Percentiles rank a stretch among this genome's conserved stretches.
Evolutionary conservation across 2,329 filamentous ascomycete genomes (phyloP).

Genomic region (Cladosporium austrohemisphaericum): DNA sequence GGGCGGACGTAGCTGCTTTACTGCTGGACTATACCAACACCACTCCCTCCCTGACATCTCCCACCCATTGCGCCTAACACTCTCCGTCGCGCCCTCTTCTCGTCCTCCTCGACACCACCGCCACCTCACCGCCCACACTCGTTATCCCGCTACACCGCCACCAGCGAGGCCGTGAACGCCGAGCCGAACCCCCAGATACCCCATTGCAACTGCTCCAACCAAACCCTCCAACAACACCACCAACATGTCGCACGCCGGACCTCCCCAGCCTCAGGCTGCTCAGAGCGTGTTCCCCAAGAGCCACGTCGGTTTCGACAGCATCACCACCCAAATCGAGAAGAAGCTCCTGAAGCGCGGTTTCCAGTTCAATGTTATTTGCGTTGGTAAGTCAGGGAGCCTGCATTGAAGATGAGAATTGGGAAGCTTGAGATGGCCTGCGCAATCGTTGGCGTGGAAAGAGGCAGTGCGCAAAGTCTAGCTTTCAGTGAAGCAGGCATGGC

Average conservation of each 20-base stretch:
- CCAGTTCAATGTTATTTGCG: conserved; percentile 99
- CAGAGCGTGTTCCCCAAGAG: conserved; percentile 75
- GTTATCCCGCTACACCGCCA: conserved; percentile 7
- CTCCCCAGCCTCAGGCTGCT: conserved; percentile 40
- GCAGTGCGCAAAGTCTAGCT: too few relatives aligned
- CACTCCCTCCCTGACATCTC: conserved; percentile 10
- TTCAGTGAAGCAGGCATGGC: too few relatives aligned
- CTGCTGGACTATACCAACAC: background rate
- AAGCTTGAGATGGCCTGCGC: too few relatives aligned
- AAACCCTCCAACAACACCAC: background rate
- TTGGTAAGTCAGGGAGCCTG: conserved; percentile 64
- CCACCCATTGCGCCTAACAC: conserved; percentile 11
- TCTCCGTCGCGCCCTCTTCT: conserved; percentile 10
- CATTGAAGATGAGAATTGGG: too few relatives aligned
- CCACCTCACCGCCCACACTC: background rate
- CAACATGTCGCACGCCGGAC: conserved; percentile 11
- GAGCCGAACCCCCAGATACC: conserved; percentile 10
- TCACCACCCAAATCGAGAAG: conserved; percentile 98
- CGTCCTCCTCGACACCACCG: conserved; percentile 4
- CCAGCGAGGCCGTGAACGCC: conserved; percentile 10
- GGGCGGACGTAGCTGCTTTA: background rate
- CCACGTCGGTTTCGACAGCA: conserved; percentile 99
- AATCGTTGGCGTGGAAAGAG: background rate
- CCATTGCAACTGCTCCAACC: conserved; percentile 4
- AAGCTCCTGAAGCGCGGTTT: conserved; percentile 99